Evolutionary conservation across 2,329 filamentous ascomycete genomes (phyloP).

Genomic region (Fusarium sp.): DNA sequence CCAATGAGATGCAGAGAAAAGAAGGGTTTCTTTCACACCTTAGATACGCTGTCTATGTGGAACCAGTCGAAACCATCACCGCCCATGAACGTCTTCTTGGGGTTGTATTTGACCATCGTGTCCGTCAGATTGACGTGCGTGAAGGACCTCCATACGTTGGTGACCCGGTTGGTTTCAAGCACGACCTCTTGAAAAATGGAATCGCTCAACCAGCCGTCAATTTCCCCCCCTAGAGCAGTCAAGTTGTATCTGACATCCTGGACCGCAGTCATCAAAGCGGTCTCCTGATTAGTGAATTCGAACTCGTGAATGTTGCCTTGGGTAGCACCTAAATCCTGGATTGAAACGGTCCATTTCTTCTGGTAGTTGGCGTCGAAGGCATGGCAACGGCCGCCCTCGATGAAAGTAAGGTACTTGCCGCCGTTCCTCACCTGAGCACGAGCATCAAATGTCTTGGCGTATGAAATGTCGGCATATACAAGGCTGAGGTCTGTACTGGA

Average conservation of each 20-base stretch:
- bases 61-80: constrained; percentile 49
- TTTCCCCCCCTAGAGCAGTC: constrained; percentile 35
- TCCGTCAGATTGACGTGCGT: constrained; percentile 42
- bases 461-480: constrained; percentile 41
- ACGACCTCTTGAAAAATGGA: constrained; percentile 45
- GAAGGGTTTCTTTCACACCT: constrained; percentile 29
- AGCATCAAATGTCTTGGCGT: constrained; percentile 38
- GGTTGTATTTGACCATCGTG: constrained; percentile 37
- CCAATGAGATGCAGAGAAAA: not conserved
- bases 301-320: constrained; percentile 44
- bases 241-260: constrained; percentile 45
- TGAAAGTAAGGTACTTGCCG: constrained; percentile 41
- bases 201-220: constrained; percentile 43
- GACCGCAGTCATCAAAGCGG: constrained; percentile 42
- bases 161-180: constrained; percentile 40
- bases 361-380: constrained; percentile 41
- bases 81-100: constrained; percentile 35
- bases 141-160: constrained; percentile 46
- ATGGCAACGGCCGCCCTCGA: constrained; percentile 40
- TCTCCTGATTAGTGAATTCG: constrained; percentile 38
- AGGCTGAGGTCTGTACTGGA: constrained; percentile 44
- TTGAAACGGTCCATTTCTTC: constrained; percentile 37
- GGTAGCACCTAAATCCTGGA: constrained; percentile 27
- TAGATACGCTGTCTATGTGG: constrained; percentile 49
- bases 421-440: constrained; percentile 36